phyloP scores from a whole-genome alignment of 805 yeast species.

The Candida verbasci region DNA sequence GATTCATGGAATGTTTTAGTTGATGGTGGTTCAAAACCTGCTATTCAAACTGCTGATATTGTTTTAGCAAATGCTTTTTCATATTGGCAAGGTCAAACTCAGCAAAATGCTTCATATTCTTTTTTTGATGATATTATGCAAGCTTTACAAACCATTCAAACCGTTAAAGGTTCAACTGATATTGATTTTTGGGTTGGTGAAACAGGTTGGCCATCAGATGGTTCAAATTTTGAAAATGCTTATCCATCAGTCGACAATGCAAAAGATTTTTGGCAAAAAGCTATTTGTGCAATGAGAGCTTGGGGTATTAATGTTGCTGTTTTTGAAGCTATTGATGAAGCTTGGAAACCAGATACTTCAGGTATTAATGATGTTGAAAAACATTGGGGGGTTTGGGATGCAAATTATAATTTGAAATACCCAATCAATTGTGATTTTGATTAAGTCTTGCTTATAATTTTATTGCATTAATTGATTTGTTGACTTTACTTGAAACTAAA shows the following conservation, averaged over 20 bases:
- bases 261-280: slow-evolving; percentile 76
- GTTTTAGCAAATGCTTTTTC: slow-evolving; percentile 94
- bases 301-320: slow-evolving; percentile 93
- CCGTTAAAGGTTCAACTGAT: slow-evolving; percentile 81
- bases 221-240: slow-evolving; percentile 65
- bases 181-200: slow-evolving; percentile 94
- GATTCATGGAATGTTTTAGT: slow-evolving; percentile 95
- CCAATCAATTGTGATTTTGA: slow-evolving; percentile 29
- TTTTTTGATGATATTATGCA: slow-evolving; percentile 98
- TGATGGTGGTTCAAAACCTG: slow-evolving; percentile 68
- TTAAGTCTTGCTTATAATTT: no score
- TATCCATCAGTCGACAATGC: slow-evolving; percentile 74
- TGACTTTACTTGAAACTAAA: no score
- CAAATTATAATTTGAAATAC: slow-evolving; percentile 39
- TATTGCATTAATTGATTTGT: background rate
- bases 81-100: slow-evolving; percentile 97
- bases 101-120: slow-evolving; percentile 78
- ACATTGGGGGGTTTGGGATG: slow-evolving; percentile 89
- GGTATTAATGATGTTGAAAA: slow-evolving; percentile 85
- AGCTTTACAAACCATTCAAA: slow-evolving; percentile 85
- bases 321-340: slow-evolving; percentile 94
- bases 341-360: slow-evolving; percentile 91
- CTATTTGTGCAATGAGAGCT: slow-evolving; percentile 87
- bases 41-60: slow-evolving; percentile 76
- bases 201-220: slow-evolving; percentile 95